Evolutionary conservation across 148 eudicot species (phyloP).

Genomic region (Fagopyrum tataricum): DNA sequence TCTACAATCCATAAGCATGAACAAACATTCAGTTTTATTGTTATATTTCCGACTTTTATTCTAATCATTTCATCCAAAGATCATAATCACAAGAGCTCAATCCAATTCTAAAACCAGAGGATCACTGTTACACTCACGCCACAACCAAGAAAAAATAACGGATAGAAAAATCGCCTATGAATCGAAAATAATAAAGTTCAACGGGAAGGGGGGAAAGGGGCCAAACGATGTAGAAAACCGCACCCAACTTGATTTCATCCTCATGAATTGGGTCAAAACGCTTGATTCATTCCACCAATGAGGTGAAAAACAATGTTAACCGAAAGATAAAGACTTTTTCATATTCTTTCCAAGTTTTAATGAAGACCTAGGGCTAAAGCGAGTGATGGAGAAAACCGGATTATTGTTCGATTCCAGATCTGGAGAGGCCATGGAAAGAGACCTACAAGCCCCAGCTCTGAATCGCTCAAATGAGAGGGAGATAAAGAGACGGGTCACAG

Average conservation of each 20-base stretch:
- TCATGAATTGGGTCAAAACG: not conserved
- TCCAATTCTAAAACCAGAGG: not conserved
- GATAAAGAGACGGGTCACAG: not conserved
- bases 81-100: not conserved
- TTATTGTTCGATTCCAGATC: not conserved
- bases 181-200: not conserved
- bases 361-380: not conserved
- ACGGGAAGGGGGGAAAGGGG: not conserved
- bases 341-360: not conserved
- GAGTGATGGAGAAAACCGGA: not conserved
- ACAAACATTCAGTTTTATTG: not conserved
- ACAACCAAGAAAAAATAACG: not conserved
- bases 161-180: not conserved
- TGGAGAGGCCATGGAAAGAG: not conserved
- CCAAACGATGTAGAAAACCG: not conserved
- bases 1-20: not conserved
- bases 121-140: conserved; percentile 2
- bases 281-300: not conserved
- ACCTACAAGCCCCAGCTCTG: not conserved
- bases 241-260: not conserved
- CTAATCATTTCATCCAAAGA: not conserved
- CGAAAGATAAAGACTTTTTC: not conserved
- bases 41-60: not conserved
- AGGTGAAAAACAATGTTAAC: not conserved
- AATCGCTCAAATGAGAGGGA: not conserved